These are phyloP conservation scores for Filobasidium uniguttulatum DNA, from an alignment of 1,284 basidiomycete genomes.

Conservation along the genomic window DNA sequence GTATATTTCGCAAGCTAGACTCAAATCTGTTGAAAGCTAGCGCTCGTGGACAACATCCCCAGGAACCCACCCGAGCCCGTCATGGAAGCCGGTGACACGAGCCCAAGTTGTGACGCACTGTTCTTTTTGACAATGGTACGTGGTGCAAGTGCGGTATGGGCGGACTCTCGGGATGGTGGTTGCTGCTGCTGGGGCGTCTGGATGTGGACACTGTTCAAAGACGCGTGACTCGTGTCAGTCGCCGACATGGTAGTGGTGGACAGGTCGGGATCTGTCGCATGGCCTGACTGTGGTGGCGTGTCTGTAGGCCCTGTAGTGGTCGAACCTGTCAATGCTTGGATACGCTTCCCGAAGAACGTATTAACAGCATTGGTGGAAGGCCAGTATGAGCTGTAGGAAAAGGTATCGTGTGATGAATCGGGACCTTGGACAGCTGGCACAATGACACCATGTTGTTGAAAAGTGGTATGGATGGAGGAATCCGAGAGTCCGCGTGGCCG, in stretches of 20 bases:
- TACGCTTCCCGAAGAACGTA: constrained; percentile 4
- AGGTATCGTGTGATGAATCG: background rate
- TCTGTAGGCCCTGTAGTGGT: background rate
- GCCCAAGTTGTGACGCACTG: background rate
- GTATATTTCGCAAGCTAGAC: no score
- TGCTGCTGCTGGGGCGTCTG: no score
- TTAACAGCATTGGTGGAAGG: constrained; percentile 3
- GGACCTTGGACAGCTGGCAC: background rate
- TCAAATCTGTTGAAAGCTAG: no score
- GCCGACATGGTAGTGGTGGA: no score
- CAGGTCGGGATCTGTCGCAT: no score
- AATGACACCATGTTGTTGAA: constrained; percentile 37
- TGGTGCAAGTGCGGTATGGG: background rate
- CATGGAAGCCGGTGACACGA: background rate
- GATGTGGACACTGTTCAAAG: no score
- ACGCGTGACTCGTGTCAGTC: background rate
- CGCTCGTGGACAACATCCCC: background rate
- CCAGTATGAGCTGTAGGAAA: background rate
- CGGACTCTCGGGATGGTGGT: no score
- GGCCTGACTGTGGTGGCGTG: background rate
- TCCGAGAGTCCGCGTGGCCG: constrained; percentile 70
- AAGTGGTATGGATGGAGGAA: constrained; percentile 76
- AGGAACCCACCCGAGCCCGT: background rate
- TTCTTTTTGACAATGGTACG: background rate
- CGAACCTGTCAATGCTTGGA: constrained; percentile 10